Conservation (phyloP, 768 basidiomycete genomes). For the Gloeostereum incarnatum region DNA sequence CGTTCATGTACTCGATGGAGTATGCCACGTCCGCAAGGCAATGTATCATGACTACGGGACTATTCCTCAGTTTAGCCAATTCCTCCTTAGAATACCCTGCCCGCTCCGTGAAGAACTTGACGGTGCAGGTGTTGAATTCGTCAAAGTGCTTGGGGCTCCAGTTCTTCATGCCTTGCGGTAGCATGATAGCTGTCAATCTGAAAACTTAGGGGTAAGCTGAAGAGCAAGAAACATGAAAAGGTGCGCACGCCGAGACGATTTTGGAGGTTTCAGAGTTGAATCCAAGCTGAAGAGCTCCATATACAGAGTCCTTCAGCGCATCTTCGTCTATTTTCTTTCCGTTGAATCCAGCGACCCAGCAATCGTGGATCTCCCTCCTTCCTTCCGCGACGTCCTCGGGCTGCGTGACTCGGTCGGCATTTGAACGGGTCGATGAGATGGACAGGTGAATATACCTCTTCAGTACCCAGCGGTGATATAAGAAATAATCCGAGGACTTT, state of each 20-base stretch:
- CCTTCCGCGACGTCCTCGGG: conserved; percentile 22
- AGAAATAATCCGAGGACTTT: conserved; percentile 25
- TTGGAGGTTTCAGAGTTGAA: conserved; percentile 15
- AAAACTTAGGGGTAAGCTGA: no score
- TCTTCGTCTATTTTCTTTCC: conserved; percentile 13
- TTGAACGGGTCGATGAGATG: not conserved
- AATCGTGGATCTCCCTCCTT: conserved; percentile 23
- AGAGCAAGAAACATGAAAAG: no score
- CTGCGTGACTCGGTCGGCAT: conserved; percentile 10
- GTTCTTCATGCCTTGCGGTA: not conserved
- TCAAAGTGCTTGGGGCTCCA: no score
- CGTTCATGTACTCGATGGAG: conserved; percentile 15
- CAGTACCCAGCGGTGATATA: conserved; percentile 22
- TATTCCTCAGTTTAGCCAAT: conserved; percentile 17
- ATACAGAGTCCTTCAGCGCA: conserved; percentile 16
- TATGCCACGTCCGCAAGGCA: conserved; percentile 26
- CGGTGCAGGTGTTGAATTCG: no score
- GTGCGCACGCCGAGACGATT: no score
- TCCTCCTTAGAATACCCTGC: conserved; percentile 11
- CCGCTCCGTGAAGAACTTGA: conserved; percentile 21
- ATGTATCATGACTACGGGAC: conserved; percentile 23
- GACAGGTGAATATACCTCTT: conserved; percentile 16
- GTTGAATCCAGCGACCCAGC: conserved; percentile 17
- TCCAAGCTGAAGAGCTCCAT: conserved; percentile 21
- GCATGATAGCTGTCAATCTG: not conserved